phyloP scores from a whole-genome alignment of 805 yeast genomes.

The Saccharomycopsis babjevae region DNA sequence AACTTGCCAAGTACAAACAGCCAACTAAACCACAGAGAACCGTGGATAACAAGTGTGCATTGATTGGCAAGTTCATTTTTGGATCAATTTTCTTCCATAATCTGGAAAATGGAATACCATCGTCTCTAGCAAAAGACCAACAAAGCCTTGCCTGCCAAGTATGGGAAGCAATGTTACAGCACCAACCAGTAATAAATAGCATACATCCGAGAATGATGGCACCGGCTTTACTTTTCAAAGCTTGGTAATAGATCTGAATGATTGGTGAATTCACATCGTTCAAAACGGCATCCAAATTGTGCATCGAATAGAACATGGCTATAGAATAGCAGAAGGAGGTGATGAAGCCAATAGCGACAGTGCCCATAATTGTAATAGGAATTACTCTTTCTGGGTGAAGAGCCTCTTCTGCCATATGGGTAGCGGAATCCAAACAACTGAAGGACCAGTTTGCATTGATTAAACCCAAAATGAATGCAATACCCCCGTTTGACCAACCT shows the following conservation, averaged over 20 bases:
- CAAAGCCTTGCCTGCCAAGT: constrained; percentile 61
- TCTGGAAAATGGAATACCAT: constrained; percentile 47
- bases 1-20: constrained; percentile 53
- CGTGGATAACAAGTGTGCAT: constrained; percentile 48
- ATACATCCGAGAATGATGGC: constrained; percentile 42
- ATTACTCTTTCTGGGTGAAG: constrained; percentile 47
- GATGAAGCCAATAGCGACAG: constrained; percentile 56
- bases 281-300: constrained; percentile 39
- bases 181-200: constrained; percentile 43
- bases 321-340: constrained; percentile 46
- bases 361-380: constrained; percentile 51
- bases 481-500: constrained; percentile 49
- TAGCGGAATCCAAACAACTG: constrained; percentile 59
- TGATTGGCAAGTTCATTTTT: constrained; percentile 43
- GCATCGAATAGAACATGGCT: constrained; percentile 50
- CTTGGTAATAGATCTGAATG: constrained; percentile 52
- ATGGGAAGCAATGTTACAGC: constrained; percentile 50
- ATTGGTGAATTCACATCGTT: constrained; percentile 38
- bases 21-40: constrained; percentile 45
- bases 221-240: constrained; percentile 40
- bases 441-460: constrained; percentile 64
- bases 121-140: constrained; percentile 62
- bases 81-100: constrained; percentile 40
- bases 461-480: constrained; percentile 61
- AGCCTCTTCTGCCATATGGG: constrained; percentile 63